These are phyloP conservation scores for Colletotrichum aenigma DNA, from an alignment of 2,329 filamentous ascomycete species.

Conservation along the genomic window DNA sequence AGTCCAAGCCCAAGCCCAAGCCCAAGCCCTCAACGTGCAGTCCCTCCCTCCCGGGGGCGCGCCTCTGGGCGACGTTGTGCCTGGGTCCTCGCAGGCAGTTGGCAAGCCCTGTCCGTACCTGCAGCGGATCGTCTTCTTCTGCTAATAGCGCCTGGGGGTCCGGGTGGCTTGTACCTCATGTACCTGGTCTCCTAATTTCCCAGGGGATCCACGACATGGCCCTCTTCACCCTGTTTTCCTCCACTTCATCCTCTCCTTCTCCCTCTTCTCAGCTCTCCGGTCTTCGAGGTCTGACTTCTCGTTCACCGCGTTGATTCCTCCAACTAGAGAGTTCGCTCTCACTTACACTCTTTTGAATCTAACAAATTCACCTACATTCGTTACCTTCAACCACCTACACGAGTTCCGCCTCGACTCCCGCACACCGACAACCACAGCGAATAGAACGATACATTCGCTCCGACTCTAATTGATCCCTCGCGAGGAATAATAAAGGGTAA, in stretches of 20 bases:
- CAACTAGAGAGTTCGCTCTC: conserved; percentile 23
- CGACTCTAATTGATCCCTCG: background rate
- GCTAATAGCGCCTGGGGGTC: conserved; percentile 6
- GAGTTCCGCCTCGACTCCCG: background rate
- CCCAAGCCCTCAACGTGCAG: background rate
- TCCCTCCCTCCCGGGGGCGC: background rate
- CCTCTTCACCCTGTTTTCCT: conserved; percentile 20
- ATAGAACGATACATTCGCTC: background rate
- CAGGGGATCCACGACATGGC: conserved; percentile 17
- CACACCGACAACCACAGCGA: background rate
- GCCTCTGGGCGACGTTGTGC: background rate
- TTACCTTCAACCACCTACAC: conserved; percentile 3
- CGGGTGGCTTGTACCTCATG: conserved; percentile 11
- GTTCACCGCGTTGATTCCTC: conserved; percentile 20
- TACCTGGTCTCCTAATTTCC: conserved; percentile 17
- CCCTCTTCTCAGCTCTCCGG: conserved; percentile 12
- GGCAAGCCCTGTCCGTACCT: conserved; percentile 10
- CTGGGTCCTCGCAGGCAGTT: background rate
- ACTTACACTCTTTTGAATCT: conserved; percentile 22
- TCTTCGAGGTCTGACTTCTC: conserved; percentile 16
- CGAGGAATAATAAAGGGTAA: conserved; percentile 9
- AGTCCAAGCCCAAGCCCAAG: too few species aligned
- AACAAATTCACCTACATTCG: conserved; percentile 13
- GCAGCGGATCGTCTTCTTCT: conserved; percentile 15
- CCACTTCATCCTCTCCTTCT: conserved; percentile 18